Percentiles rank a stretch among this genome's conserved stretches.
These are phyloP conservation scores for Globisporangium heterothallicum DNA, from an alignment of 352 stramenopile genomes.

Conservation along the genomic window DNA sequence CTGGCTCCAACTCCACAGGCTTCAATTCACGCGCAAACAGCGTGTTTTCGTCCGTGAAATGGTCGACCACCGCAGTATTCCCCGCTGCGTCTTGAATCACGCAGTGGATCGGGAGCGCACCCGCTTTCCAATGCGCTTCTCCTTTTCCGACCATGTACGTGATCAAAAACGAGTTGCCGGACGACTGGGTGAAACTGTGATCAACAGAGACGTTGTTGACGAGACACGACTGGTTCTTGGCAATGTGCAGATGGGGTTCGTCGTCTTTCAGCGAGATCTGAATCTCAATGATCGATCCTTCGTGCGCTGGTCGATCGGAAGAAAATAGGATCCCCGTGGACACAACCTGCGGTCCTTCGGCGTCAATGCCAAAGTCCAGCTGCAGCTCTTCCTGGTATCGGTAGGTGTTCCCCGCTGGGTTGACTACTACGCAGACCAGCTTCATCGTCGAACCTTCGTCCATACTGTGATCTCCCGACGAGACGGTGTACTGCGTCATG, in stretches of 20 bases:
- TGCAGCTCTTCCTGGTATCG: conserved; percentile 31
- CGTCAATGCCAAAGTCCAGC: conserved; percentile 52
- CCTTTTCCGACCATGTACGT: conserved; percentile 58
- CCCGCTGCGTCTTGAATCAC: conserved; percentile 43
- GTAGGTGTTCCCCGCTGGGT: conserved; percentile 33
- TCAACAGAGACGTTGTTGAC: conserved; percentile 63
- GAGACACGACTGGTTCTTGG: conserved; percentile 34
- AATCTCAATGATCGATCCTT: conserved; percentile 61
- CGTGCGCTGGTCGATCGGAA: conserved; percentile 51
- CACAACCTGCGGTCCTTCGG: conserved; percentile 31
- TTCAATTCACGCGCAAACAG: conserved; percentile 60
- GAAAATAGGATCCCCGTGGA: conserved; percentile 50
- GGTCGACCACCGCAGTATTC: conserved; percentile 41
- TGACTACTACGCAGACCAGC: conserved; percentile 36
- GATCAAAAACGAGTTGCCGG: conserved; percentile 37
- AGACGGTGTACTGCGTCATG: conserved; percentile 60
- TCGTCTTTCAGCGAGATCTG: conserved; percentile 41
- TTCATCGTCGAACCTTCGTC: conserved; percentile 27
- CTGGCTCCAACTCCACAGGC: conserved; percentile 43
- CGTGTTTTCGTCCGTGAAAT: conserved; percentile 63
- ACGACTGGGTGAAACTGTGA: conserved; percentile 42
- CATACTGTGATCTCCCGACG: conserved; percentile 30
- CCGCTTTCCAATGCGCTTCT: conserved; percentile 48
- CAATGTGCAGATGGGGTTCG: conserved; percentile 25
- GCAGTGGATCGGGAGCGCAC: conserved; percentile 47